A percentile compares a stretch with the other conserved stretches of the same genome.
These are phyloP conservation scores for Effrenium voratum DNA, from an alignment of 73 alveolate genomes.

Conservation along the genomic window DNA sequence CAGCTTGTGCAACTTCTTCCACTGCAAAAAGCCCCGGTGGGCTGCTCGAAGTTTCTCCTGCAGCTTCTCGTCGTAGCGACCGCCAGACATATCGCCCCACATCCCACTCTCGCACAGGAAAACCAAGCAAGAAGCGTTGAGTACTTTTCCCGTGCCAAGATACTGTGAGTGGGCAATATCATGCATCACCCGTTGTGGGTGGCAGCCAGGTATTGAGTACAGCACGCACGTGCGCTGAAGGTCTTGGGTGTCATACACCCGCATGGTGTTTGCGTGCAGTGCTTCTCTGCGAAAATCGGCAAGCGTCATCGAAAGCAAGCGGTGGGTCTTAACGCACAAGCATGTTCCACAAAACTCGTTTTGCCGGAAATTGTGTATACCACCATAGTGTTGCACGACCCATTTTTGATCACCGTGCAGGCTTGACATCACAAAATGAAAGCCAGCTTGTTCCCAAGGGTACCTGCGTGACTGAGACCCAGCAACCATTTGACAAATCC, in stretches of 20 bases:
- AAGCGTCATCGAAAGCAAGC: neutral
- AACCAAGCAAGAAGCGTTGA: neutral
- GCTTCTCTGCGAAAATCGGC: neutral
- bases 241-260: neutral
- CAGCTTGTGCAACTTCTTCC: neutral
- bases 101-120: neutral
- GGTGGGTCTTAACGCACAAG: neutral
- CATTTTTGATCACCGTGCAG: conserved; percentile 23
- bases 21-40: neutral
- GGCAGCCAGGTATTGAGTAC: neutral
- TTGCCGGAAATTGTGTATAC: neutral
- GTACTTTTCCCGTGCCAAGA: conserved; percentile 17
- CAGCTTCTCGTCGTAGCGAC: neutral
- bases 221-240: too few species aligned
- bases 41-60: conserved; percentile 14
- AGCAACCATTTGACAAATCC: neutral
- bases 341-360: neutral
- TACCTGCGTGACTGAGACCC: neutral
- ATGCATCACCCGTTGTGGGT: neutral
- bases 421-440: neutral
- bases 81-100: conserved; percentile 18
- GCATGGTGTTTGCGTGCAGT: neutral
- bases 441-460: conserved; percentile 5
- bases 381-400: conserved; percentile 13
- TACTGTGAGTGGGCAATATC: conserved; percentile 15